Evolutionary conservation across 495 filamentous ascomycete genomes (phyloP).

Genomic region (Penicillium cosmopolitanum): DNA sequence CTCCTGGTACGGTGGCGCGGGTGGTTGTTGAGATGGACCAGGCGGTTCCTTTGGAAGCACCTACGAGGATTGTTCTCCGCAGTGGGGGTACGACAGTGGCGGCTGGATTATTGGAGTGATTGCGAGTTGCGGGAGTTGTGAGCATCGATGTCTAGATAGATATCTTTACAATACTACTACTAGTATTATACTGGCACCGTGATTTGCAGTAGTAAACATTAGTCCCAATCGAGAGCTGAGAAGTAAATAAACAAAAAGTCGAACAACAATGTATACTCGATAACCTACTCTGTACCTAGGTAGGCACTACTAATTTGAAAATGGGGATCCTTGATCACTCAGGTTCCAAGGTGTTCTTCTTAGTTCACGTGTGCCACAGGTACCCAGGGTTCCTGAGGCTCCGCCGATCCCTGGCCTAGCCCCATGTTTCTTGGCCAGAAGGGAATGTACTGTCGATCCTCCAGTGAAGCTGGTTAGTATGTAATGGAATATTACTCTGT

Average conservation of each 20-base stretch:
- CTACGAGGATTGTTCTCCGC: slow-evolving; percentile 78
- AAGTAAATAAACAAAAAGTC: too few relatives aligned
- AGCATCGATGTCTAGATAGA: neutral
- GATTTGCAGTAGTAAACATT: too few relatives aligned
- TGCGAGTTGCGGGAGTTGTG: slow-evolving; percentile 71
- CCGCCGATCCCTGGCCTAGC: slow-evolving; percentile 22
- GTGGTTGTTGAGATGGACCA: slow-evolving; percentile 73
- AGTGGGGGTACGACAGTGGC: slow-evolving; percentile 81
- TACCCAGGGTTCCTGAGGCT: slow-evolving; percentile 12
- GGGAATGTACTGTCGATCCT: slow-evolving; percentile 7
- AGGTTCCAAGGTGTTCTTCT: neutral
- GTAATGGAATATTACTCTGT: too few relatives aligned
- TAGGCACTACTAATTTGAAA: too few relatives aligned
- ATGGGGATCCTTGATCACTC: neutral
- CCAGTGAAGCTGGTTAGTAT: too few relatives aligned
- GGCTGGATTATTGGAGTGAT: slow-evolving; percentile 78
- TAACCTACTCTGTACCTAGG: too few relatives aligned
- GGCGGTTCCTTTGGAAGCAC: slow-evolving; percentile 77
- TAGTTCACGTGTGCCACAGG: too few relatives aligned
- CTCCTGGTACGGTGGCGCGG: slow-evolving; percentile 69
- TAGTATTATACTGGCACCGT: too few relatives aligned
- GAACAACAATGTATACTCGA: too few relatives aligned
- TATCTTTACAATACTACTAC: too few relatives aligned
- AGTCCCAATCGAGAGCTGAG: too few relatives aligned
- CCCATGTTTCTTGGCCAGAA: slow-evolving; percentile 9